Conservation (phyloP, 2,329 filamentous ascomycete genomes). For the Botrytis paeoniae region DNA sequence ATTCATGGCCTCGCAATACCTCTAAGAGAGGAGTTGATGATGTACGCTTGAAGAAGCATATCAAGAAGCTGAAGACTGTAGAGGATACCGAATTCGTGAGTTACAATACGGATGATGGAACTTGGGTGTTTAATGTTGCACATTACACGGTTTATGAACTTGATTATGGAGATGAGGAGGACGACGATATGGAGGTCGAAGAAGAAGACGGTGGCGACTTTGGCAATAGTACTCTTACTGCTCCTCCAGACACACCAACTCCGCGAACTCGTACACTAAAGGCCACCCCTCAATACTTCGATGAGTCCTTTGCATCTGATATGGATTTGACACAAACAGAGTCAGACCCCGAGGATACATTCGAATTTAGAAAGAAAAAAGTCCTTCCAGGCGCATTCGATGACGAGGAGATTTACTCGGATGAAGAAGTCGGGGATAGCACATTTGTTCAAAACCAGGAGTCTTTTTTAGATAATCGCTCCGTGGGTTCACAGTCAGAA, state of each 20-base stretch:
- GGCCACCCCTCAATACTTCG: conserved; percentile 23
- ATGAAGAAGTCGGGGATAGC: conserved; percentile 51
- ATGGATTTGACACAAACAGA: conserved; percentile 39
- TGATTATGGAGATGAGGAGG: conserved; percentile 69
- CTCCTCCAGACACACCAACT: conserved; percentile 44
- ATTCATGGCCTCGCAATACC: conserved; percentile 81
- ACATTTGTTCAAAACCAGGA: conserved; percentile 45
- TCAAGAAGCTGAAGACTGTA: conserved; percentile 76
- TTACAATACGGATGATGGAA: conserved; percentile 75
- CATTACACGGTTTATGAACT: conserved; percentile 96
- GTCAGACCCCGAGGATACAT: conserved; percentile 39
- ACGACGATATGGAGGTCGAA: conserved; percentile 62
- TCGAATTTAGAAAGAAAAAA: conserved; percentile 38
- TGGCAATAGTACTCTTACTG: conserved; percentile 49
- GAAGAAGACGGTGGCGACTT: conserved; percentile 45
- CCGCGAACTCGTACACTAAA: conserved; percentile 36
- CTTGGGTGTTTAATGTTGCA: conserved; percentile 90
- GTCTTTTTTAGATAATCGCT: conserved; percentile 94
- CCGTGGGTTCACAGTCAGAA: conserved; percentile 72
- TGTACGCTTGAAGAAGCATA: conserved; percentile 73
- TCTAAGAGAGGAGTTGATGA: conserved; percentile 61
- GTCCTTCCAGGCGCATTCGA: conserved; percentile 80
- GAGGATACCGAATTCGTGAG: conserved; percentile 75
- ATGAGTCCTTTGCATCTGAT: conserved; percentile 39
- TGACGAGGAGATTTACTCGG: conserved; percentile 52